These are phyloP conservation scores for Colletotrichum cereale DNA, from an alignment of 2,329 filamentous ascomycete species.

Conservation along the genomic window DNA sequence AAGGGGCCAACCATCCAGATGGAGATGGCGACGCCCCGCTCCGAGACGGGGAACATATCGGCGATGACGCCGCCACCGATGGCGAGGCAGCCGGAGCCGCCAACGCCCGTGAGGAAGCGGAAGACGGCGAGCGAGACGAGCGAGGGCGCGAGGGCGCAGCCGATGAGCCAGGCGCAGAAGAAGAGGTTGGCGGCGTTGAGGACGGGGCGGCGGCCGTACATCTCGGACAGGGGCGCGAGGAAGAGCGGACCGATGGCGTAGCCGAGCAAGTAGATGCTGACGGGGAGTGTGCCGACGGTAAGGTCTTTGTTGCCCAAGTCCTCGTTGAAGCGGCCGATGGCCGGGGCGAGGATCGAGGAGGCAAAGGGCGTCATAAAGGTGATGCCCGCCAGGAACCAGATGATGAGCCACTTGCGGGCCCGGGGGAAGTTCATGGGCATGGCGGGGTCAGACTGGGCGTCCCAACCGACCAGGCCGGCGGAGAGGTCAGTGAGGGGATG, in stretches of 20 bases:
- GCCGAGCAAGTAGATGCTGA: slow-evolving; percentile 72
- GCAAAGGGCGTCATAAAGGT: slow-evolving; percentile 76
- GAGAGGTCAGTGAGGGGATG: slow-evolving; percentile 65
- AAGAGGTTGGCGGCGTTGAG: slow-evolving; percentile 69
- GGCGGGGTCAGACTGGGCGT: slow-evolving; percentile 66
- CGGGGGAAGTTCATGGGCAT: slow-evolving; percentile 70
- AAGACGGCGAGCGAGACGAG: slow-evolving; percentile 69
- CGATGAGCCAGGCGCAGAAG: slow-evolving; percentile 74
- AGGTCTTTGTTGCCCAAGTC: slow-evolving; percentile 59
- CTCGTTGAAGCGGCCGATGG: slow-evolving; percentile 56
- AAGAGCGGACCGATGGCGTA: slow-evolving; percentile 70
- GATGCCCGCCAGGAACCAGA: slow-evolving; percentile 68
- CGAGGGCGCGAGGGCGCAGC: slow-evolving; percentile 70
- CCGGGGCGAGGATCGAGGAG: slow-evolving; percentile 70
- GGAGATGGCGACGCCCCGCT: slow-evolving; percentile 62
- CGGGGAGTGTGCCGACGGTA: slow-evolving; percentile 64
- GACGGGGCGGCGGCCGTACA: slow-evolving; percentile 72
- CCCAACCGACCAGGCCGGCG: slow-evolving; percentile 70
- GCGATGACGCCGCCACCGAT: slow-evolving; percentile 67
- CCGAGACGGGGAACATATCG: slow-evolving; percentile 63
- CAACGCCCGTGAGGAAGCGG: slow-evolving; percentile 69
- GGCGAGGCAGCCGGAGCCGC: slow-evolving; percentile 67
- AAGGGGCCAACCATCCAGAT: slow-evolving; percentile 61
- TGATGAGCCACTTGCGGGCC: slow-evolving; percentile 69
- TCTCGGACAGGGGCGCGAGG: slow-evolving; percentile 70